Evolutionary conservation across 1,284 basidiomycete genomes (phyloP), one percentile per base, ranked within the genome.

Genomic region (Sporisorium scitamineum): DNA sequence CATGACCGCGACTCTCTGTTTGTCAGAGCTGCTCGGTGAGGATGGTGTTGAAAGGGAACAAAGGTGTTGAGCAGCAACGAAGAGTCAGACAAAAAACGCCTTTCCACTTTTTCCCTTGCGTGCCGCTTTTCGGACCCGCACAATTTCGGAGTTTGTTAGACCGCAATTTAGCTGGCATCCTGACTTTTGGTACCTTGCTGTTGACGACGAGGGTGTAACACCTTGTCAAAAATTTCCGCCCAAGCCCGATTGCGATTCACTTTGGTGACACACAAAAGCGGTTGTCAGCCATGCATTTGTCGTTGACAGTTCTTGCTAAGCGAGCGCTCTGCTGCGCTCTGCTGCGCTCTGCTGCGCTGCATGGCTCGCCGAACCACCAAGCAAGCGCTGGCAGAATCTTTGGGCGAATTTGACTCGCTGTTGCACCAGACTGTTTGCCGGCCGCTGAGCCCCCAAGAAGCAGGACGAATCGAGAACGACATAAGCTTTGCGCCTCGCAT

Each of bases 1-100:
- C 57, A 60, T 70, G 54, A n/a, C 14, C 37, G 3, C 5, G 16
- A 5, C 27, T 26, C n/a, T n/a, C n/a, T n/a, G n/a, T n/a, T 9
- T 29, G 20, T n/a, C 20, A 51, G 29, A 32, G 29, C 18, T 34
- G 31, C 20, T 45, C 22, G 42, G 10, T 34, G 50, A 32, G 31
- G 29, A 32, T 51, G 31, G 20, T 22, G 48, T 20, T 22, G 48
- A 22, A 32, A 34, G 20, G 27, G 48, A 31, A 34, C 10, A 31
- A 51, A 29, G 27, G 5, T 34, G n/a, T n/a, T n/a, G n/a, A n/a
- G n/a, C n/a, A n/a, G n/a, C n/a, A n/a, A n/a, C n/a, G 44, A 47
- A 27, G 45, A 18, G 24, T 18, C 11, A 27, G 3, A 47, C 22
- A 10, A 27, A 29, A 48, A 47, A 29, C 18, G 45, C 47, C 7